Percentiles rank a stretch among this genome's conserved stretches.
These are phyloP conservation scores for Diaporthe velutina DNA, from an alignment of 2,329 filamentous ascomycete genomes.

Conservation along the genomic window DNA sequence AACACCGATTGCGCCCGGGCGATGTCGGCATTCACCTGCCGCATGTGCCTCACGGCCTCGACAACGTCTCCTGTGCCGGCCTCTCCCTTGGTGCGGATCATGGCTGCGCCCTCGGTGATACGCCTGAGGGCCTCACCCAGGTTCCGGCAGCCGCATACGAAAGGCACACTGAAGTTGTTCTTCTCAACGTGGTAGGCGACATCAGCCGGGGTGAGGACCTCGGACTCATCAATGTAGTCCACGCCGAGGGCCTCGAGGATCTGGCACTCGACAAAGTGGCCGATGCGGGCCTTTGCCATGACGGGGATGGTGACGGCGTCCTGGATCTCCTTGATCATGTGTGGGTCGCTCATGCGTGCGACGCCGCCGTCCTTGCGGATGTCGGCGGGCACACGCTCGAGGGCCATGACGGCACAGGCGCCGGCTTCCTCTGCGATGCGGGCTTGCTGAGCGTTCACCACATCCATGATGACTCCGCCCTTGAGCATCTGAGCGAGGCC, in stretches of 20 bases:
- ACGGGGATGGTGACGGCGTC: conserved; percentile 95
- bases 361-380: conserved; percentile 94
- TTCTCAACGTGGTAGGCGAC: conserved; percentile 93
- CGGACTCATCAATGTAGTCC: conserved; percentile 98
- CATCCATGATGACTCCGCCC: conserved; percentile 99
- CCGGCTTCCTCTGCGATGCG: conserved; percentile 98
- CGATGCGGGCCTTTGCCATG: conserved; percentile 98
- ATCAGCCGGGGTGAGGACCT: conserved; percentile 96
- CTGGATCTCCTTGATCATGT: conserved; percentile 97
- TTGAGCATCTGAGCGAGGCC: conserved; percentile 98
- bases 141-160: conserved; percentile 96
- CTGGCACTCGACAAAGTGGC: conserved; percentile 98
- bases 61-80: conserved; percentile 97
- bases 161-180: conserved; percentile 83
- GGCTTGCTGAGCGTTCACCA: conserved; percentile 92
- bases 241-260: conserved; percentile 95
- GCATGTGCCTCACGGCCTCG: conserved; percentile 96
- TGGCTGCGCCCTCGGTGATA: conserved; percentile 93
- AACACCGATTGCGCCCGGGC: conserved; percentile 83
- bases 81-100: conserved; percentile 99
- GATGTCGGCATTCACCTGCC: conserved; percentile 88
- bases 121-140: conserved; percentile 92
- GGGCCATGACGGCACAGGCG: conserved; percentile 96
- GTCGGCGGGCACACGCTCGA: conserved; percentile 96
- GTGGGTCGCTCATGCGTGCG: conserved; percentile 95